phyloP scores from a whole-genome alignment of 192 early-diverging fungal genomes.

The Podila horticola region DNA sequence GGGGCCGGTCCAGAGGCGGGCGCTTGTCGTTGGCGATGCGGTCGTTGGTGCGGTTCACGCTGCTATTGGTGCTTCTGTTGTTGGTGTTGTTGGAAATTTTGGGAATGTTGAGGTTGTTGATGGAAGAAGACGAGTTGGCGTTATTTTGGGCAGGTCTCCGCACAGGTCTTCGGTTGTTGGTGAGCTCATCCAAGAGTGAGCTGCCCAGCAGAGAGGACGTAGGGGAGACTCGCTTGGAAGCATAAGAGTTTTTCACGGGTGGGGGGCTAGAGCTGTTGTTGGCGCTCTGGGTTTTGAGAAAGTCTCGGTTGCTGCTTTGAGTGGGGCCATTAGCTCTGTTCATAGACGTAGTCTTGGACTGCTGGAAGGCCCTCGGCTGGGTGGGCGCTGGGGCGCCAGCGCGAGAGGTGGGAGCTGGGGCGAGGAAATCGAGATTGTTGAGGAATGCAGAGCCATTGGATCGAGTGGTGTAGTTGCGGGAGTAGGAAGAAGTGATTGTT shows the following conservation, averaged over 20 bases:
- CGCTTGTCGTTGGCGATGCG: constrained; percentile 2
- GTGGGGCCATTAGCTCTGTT: not conserved
- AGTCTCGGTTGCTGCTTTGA: constrained; percentile 14
- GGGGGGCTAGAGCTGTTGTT: not conserved
- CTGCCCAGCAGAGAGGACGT: not conserved
- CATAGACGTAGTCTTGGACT: not conserved
- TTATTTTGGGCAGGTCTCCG: not conserved
- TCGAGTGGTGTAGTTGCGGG: constrained; percentile 23
- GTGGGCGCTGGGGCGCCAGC: not conserved
- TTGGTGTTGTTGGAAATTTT: not conserved
- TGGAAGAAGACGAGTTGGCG: not conserved
- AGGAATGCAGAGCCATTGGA: constrained; percentile 47
- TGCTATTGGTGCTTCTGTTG: not conserved
- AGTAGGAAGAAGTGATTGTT: not conserved
- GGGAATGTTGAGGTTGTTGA: not conserved
- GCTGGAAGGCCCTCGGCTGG: not conserved
- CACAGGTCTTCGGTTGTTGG: not conserved
- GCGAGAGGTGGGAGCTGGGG: constrained; percentile 20
- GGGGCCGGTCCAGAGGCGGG: constrained; percentile 25
- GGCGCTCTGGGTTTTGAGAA: not conserved
- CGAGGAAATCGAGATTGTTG: constrained; percentile 45
- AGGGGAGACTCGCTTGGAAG: constrained; percentile 6
- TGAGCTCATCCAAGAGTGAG: not conserved
- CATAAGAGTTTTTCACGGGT: not conserved
- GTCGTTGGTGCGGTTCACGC: not conserved